Conservation (phyloP, 495 filamentous ascomycete species). For the Aspergillus taichungensis region DNA sequence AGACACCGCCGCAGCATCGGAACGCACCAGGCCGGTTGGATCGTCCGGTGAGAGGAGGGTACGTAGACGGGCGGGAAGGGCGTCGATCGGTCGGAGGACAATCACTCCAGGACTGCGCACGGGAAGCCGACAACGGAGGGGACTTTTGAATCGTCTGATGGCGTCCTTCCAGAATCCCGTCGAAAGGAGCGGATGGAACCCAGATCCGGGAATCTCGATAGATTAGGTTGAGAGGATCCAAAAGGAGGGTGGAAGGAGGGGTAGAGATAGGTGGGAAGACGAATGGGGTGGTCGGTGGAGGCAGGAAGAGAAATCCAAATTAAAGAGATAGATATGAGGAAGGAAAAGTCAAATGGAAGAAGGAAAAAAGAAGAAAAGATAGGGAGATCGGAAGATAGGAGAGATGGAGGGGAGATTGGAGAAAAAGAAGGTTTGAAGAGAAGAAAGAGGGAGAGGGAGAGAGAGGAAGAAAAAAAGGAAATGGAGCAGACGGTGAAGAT, state of each 20-base stretch:
- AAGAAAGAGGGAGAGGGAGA: background rate
- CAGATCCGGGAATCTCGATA: background rate
- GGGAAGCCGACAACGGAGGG: conserved; percentile 3
- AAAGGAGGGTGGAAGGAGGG: conserved; percentile 8
- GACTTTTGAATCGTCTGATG: conserved; percentile 3
- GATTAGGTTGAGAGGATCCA: conserved; percentile 3
- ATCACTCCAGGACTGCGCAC: conserved; percentile 8
- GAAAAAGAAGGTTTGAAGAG: conserved; percentile 1
- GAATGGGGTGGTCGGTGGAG: background rate
- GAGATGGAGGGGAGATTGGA: conserved; percentile 10
- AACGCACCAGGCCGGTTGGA: background rate
- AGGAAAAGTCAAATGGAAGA: conserved; percentile 4
- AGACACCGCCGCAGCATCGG: too few relatives aligned
- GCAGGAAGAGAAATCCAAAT: conserved; percentile 15
- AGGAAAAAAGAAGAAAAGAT: conserved; percentile 12
- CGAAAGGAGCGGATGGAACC: too few relatives aligned
- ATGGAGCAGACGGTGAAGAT: background rate
- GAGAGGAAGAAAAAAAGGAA: background rate
- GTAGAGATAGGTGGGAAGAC: conserved; percentile 13
- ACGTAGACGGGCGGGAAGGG: conserved; percentile 1
- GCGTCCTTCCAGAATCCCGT: background rate
- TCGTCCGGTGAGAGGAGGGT: conserved; percentile 1
- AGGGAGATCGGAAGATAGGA: conserved; percentile 4
- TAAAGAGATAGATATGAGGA: conserved; percentile 6
- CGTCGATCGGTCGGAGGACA: conserved; percentile 6